Percentiles rank a stretch among this genome's conserved stretches.
phyloP scores from a whole-genome alignment of 768 basidiomycete genomes.

The Gymnopilus junonius region DNA sequence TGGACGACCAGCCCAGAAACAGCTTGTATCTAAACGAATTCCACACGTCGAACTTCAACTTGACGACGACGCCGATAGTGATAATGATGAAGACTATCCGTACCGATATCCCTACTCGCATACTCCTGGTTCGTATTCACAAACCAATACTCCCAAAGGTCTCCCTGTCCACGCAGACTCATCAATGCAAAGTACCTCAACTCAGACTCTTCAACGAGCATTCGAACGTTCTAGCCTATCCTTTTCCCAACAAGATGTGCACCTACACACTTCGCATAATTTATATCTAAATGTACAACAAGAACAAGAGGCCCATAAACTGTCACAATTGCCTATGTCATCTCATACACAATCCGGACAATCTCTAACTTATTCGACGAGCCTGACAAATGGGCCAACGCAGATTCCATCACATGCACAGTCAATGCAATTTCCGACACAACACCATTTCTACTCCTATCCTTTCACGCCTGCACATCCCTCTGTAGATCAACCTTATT shows the following conservation, averaged over 20 bases:
- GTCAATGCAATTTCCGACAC: background rate
- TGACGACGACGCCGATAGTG: conserved; percentile 17
- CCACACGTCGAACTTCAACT: conserved; percentile 8
- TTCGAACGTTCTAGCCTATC: background rate
- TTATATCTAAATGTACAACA: background rate
- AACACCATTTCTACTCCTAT: background rate
- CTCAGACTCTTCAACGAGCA: conserved; percentile 1
- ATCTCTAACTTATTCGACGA: background rate
- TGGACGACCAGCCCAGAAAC: background rate
- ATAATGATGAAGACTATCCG: conserved; percentile 11
- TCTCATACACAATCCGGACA: background rate
- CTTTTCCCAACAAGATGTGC: background rate
- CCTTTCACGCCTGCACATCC: background rate
- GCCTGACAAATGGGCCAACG: background rate
- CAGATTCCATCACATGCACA: background rate
- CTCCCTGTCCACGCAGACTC: background rate
- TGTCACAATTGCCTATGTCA: background rate
- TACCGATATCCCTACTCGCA: conserved; percentile 14
- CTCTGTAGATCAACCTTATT: background rate
- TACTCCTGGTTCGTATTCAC: conserved; percentile 11
- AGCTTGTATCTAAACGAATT: background rate
- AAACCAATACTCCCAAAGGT: conserved; percentile 21
- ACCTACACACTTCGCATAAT: background rate
- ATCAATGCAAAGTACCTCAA: background rate
- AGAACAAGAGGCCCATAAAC: background rate